These are phyloP conservation scores for Przewalskia tangutica DNA, from an alignment of 257 asterid genomes.

Conservation along the genomic window DNA sequence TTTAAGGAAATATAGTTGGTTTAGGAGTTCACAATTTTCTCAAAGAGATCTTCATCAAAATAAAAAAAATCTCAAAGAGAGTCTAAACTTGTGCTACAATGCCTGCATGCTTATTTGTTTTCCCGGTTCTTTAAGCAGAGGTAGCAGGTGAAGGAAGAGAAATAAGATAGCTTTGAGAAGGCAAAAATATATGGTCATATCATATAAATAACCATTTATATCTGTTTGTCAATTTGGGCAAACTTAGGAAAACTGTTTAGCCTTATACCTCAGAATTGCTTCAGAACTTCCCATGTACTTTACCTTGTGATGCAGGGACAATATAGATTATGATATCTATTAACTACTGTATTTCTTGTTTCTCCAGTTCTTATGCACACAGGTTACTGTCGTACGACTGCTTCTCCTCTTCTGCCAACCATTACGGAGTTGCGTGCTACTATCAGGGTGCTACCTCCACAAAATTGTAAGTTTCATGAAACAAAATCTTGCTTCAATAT, in stretches of 20 bases:
- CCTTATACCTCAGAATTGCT: neutral
- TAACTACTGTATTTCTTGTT: conserved; percentile 23
- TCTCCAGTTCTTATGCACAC: conserved; percentile 92
- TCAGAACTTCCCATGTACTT: neutral
- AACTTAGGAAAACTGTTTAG: neutral
- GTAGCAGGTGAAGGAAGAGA: neutral
- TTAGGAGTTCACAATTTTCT: neutral
- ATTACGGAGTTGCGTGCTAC: conserved; percentile 82
- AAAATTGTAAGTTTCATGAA: conserved; percentile 57
- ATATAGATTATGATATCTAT: conserved; percentile 2
- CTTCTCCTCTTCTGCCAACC: conserved; percentile 87
- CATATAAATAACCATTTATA: neutral
- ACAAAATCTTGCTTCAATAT: neutral
- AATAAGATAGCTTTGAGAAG: neutral
- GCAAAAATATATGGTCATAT: neutral
- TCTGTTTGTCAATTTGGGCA: neutral
- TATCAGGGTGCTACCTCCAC: conserved; percentile 85
- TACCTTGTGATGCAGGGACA: neutral
- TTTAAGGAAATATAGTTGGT: neutral
- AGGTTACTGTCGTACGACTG: conserved; percentile 90
- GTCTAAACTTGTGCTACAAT: neutral
- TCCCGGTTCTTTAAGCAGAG: neutral
- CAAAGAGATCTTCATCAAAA: neutral
- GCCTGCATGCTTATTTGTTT: neutral
- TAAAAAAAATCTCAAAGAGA: no score